Conservation (phyloP, 1,139 yeast species). For the Meyerozyma guilliermondii region DNA sequence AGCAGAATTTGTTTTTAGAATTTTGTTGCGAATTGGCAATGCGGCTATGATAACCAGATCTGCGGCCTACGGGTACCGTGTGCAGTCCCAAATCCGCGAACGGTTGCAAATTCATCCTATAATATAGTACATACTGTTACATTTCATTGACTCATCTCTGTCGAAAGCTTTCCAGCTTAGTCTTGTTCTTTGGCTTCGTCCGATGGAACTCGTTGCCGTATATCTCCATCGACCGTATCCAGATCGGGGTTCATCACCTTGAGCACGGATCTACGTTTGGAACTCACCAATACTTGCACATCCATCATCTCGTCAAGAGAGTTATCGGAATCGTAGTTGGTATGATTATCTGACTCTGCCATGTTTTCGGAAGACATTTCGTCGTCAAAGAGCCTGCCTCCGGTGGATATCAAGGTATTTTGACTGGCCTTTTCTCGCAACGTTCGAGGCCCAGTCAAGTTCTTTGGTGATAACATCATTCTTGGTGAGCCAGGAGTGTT, state of each 20-base stretch:
- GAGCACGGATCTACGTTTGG: conserved; percentile 59
- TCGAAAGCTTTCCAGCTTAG: background rate
- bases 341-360: conserved; percentile 16
- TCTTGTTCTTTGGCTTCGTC: background rate
- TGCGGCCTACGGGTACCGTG: background rate
- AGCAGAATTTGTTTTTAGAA: background rate
- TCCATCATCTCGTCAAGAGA: conserved; percentile 47
- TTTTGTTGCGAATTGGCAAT: background rate
- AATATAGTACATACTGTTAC: background rate
- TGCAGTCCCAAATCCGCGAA: background rate
- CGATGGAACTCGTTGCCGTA: conserved; percentile 1
- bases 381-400: background rate
- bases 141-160: background rate
- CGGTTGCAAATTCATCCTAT: background rate
- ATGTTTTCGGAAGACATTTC: conserved; percentile 4
- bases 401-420: background rate
- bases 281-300: conserved; percentile 69
- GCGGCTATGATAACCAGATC: background rate
- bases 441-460: background rate
- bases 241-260: conserved; percentile 45
- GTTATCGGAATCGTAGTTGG: conserved; percentile 23
- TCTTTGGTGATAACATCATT: conserved; percentile 3
- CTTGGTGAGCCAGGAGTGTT: conserved; percentile 11
- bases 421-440: background rate
- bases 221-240: background rate